Percentiles rank a stretch among this genome's conserved stretches.
Evolutionary conservation across 805 yeast genomes (phyloP).

Genomic region (Scheffersomyces ergatensis): DNA sequence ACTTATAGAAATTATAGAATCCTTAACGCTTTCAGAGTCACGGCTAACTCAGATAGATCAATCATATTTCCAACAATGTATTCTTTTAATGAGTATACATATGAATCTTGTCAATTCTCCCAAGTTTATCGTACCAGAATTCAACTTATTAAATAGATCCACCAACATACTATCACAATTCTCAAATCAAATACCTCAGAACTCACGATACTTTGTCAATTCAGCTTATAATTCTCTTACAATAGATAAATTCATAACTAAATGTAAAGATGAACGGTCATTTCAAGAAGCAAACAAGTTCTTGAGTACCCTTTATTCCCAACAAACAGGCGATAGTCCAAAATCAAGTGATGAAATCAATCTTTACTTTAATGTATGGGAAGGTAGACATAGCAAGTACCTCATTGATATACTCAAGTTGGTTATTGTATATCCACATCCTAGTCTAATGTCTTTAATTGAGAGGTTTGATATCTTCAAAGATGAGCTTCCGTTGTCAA

Average conservation of each 20-base stretch:
- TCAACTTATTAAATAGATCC: slow-evolving; percentile 2
- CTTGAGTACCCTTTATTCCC: slow-evolving; percentile 13
- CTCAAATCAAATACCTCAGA: slow-evolving; percentile 25
- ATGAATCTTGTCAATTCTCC: slow-evolving; percentile 20
- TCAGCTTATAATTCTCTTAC: slow-evolving; percentile 14
- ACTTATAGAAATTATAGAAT: slow-evolving; percentile 11
- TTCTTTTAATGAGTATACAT: slow-evolving; percentile 27
- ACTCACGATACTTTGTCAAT: slow-evolving; percentile 20
- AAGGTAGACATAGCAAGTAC: slow-evolving; percentile 20
- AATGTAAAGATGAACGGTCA: slow-evolving; percentile 12
- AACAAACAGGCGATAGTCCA: slow-evolving; percentile 10
- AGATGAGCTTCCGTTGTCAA: slow-evolving; percentile 3
- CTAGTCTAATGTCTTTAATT: slow-evolving; percentile 7
- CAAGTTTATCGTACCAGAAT: slow-evolving; percentile 24
- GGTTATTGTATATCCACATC: slow-evolving; percentile 32
- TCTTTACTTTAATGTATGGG: slow-evolving; percentile 28
- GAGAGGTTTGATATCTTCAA: slow-evolving; percentile 7
- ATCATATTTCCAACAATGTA: slow-evolving; percentile 26
- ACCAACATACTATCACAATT: slow-evolving; percentile 20
- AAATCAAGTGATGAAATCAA: slow-evolving; percentile 24
- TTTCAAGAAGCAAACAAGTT: slow-evolving; percentile 17
- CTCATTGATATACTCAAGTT: slow-evolving; percentile 28
- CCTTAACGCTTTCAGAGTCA: slow-evolving; percentile 11
- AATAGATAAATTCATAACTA: slow-evolving; percentile 6
- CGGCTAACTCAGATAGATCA: slow-evolving; percentile 8